phyloP scores from a whole-genome alignment of 2,329 filamentous ascomycete species.

The Volutella citrinella region DNA sequence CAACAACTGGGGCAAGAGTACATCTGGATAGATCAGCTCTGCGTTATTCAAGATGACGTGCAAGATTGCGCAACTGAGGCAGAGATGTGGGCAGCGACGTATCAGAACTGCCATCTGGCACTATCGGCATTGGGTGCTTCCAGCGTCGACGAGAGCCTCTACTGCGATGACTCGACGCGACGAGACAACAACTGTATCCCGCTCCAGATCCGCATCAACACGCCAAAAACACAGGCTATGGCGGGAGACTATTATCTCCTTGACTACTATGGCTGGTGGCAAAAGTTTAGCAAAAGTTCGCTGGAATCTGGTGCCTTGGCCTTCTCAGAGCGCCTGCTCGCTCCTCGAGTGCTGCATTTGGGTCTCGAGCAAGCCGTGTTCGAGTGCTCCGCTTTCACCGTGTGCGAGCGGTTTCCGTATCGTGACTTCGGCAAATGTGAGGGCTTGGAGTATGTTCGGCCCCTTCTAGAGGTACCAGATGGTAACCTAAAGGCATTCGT shows the following conservation, averaged over 20 bases:
- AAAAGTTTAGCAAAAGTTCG: background rate
- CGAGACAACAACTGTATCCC: background rate
- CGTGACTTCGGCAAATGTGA: background rate
- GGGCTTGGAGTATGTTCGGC: background rate
- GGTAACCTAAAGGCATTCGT: conserved; percentile 8
- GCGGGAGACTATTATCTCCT: conserved; percentile 1
- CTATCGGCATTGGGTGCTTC: conserved; percentile 4
- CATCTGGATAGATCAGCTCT: conserved; percentile 16
- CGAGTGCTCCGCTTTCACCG: conserved; percentile 6
- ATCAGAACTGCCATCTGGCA: conserved; percentile 7
- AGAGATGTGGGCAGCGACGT: conserved; percentile 1
- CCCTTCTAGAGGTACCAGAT: no score
- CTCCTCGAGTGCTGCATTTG: conserved; percentile 9
- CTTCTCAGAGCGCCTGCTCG: conserved; percentile 10
- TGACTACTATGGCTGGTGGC: conserved; percentile 10
- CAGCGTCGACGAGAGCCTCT: background rate
- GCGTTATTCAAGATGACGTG: conserved; percentile 14
- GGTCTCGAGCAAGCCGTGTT: conserved; percentile 10
- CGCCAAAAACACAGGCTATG: background rate
- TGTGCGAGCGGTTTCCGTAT: conserved; percentile 10
- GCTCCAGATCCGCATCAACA: conserved; percentile 1
- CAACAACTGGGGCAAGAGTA: conserved; percentile 6
- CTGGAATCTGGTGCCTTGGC: conserved; percentile 11
- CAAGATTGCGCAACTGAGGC: conserved; percentile 10
- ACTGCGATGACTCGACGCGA: no score